Percentiles rank a stretch among this genome's conserved stretches.
phyloP scores from a whole-genome alignment of 192 early-diverging fungal species.

The Glomus cerebriforme region DNA sequence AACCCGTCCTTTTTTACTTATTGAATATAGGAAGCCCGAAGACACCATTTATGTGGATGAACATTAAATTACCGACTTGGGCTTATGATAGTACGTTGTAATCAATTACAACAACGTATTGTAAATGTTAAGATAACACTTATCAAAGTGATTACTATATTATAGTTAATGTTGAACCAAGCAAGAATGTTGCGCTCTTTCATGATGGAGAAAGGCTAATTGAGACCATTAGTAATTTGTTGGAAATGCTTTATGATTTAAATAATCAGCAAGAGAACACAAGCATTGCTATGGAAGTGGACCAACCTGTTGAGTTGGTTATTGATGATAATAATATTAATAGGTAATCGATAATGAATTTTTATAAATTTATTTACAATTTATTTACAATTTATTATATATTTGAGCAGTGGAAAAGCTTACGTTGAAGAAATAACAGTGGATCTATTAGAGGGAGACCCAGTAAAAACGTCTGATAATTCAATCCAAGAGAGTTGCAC shows the following conservation, averaged over 20 bases:
- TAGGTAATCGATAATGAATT: neutral
- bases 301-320: neutral
- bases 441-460: neutral
- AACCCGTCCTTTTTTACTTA: neutral
- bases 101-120: neutral
- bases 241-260: slow-evolving; percentile 27
- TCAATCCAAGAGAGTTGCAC: neutral
- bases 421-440: neutral
- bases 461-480: too few relatives aligned
- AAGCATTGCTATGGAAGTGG: neutral
- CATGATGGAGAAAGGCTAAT: slow-evolving; percentile 35
- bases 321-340: neutral
- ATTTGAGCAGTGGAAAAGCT: neutral
- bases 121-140: neutral
- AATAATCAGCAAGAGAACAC: neutral
- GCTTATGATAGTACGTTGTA: slow-evolving; percentile 15
- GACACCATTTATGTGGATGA: slow-evolving; percentile 25
- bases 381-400: neutral
- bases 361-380: neutral
- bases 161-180: slow-evolving; percentile 44
- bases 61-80: slow-evolving; percentile 27
- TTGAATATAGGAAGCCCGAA: neutral
- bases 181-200: slow-evolving; percentile 37
- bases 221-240: slow-evolving; percentile 18
- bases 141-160: neutral